Percentiles rank a stretch among this genome's conserved stretches.
Conservation (phyloP, 2,329 filamentous ascomycete genomes). For the Pseudogymnoascus sp. region DNA sequence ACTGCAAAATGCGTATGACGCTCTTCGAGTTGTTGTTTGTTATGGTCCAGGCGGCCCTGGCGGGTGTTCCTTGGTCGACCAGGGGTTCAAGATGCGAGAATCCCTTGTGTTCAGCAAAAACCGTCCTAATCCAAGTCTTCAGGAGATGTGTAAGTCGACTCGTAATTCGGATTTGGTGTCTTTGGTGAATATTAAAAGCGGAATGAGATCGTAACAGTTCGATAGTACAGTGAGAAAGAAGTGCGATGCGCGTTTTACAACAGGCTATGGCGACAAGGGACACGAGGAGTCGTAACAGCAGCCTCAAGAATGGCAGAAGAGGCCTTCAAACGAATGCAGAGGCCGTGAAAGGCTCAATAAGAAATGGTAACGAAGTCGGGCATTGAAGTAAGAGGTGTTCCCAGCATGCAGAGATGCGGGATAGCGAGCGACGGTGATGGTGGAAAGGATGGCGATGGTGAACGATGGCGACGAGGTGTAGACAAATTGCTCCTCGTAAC, state of each 20-base stretch:
- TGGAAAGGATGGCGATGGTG: neutral
- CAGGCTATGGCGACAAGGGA: neutral
- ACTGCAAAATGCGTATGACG: neutral
- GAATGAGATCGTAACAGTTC: neutral
- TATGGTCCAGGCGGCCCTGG: neutral
- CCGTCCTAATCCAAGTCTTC: neutral
- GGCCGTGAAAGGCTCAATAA: conserved; percentile 5
- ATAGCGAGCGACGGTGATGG: conserved; percentile 3
- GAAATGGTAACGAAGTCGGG: neutral
- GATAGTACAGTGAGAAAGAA: neutral
- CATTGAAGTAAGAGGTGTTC: neutral
- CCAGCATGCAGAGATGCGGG: conserved; percentile 2
- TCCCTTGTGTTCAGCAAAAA: neutral
- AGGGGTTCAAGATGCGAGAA: neutral
- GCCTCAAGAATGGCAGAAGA: neutral
- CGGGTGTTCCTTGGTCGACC: conserved; percentile 8
- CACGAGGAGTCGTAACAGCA: neutral
- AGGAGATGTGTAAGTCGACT: neutral
- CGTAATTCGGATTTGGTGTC: neutral
- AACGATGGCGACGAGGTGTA: neutral
- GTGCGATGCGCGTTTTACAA: neutral
- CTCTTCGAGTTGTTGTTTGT: neutral
- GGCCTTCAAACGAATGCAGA: conserved; percentile 3
- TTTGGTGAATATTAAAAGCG: neutral
- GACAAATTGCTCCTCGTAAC: neutral